Evolutionary conservation across 2,329 filamentous ascomycete genomes (phyloP).

Genomic region (Botrytis paeoniae): DNA sequence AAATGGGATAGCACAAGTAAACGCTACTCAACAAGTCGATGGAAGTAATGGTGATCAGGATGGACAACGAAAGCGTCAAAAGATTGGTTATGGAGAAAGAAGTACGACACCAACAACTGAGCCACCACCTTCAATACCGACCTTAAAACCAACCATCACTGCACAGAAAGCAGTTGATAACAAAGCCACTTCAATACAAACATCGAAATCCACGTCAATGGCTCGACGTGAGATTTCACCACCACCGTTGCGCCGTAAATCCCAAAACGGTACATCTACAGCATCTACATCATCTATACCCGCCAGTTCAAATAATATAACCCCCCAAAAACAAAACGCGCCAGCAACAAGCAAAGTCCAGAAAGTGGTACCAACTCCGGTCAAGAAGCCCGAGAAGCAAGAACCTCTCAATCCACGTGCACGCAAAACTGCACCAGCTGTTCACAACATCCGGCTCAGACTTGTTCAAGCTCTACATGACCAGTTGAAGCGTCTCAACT

Average conservation of each 20-base stretch:
- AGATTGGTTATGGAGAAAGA: slow-evolving; percentile 26
- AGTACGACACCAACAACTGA: background rate
- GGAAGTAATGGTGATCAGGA: slow-evolving; percentile 32
- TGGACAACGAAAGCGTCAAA: slow-evolving; percentile 38
- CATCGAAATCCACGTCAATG: slow-evolving; percentile 17
- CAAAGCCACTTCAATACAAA: background rate
- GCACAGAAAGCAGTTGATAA: background rate
- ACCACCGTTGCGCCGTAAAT: slow-evolving; percentile 32
- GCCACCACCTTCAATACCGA: background rate
- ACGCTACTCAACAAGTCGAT: background rate
- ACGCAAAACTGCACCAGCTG: slow-evolving; percentile 55
- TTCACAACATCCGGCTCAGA: slow-evolving; percentile 54
- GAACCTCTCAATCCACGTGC: slow-evolving; percentile 67
- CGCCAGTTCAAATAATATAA: background rate
- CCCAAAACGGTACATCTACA: slow-evolving; percentile 16
- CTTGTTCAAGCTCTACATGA: slow-evolving; percentile 63
- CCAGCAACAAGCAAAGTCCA: background rate
- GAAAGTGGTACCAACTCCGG: slow-evolving; percentile 15
- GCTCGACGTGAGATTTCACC: slow-evolving; percentile 31
- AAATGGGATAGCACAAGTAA: background rate
- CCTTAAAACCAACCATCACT: background rate
- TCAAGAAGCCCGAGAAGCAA: slow-evolving; percentile 34
- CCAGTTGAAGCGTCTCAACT: slow-evolving; percentile 65
- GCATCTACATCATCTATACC: slow-evolving; percentile 15
- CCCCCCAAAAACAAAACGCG: background rate